A percentile compares a stretch with the other conserved stretches of the same genome.
Evolutionary conservation across 192 early-diverging fungal genomes (phyloP).

Genomic region (Coemansia sp.): DNA sequence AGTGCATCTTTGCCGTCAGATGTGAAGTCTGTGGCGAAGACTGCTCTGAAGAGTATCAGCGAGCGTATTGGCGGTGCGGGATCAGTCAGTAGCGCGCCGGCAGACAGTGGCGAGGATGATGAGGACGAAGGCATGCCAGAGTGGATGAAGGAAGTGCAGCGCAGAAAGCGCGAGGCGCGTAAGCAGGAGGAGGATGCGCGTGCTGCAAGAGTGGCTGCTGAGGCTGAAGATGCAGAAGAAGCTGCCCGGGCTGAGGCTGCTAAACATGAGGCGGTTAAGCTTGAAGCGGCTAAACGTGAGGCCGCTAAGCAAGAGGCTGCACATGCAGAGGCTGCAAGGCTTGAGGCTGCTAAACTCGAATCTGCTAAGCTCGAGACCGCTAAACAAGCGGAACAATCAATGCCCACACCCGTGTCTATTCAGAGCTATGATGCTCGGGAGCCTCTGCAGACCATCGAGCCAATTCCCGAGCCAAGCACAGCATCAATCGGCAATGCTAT

Average conservation of each 20-base stretch:
- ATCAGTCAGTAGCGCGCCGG: slow-evolving; percentile 3
- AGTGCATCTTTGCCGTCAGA: background rate
- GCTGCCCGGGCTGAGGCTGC: background rate
- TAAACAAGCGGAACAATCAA: background rate
- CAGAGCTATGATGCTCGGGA: background rate
- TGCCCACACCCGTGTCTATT: slow-evolving; percentile 7
- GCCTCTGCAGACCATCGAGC: background rate
- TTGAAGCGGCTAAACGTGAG: background rate
- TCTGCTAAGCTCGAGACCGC: background rate
- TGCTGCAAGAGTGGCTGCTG: slow-evolving; percentile 15
- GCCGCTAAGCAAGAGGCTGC: background rate
- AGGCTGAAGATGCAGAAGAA: slow-evolving; percentile 5
- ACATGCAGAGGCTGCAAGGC: background rate
- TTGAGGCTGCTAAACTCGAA: background rate
- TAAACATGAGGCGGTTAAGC: background rate
- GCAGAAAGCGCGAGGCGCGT: slow-evolving; percentile 39
- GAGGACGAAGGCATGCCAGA: slow-evolving; percentile 15
- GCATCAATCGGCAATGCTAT: background rate
- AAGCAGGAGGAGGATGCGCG: slow-evolving; percentile 26
- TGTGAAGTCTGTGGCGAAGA: slow-evolving; percentile 15
- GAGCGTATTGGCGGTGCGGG: slow-evolving; percentile 19
- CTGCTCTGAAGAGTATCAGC: slow-evolving; percentile 44
- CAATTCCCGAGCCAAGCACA: background rate
- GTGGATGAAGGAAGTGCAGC: slow-evolving; percentile 54
- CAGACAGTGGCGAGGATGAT: slow-evolving; percentile 5